These are phyloP conservation scores for Hypericum androsaemum DNA, from an alignment of 345 rosid species.

Conservation along the genomic window DNA sequence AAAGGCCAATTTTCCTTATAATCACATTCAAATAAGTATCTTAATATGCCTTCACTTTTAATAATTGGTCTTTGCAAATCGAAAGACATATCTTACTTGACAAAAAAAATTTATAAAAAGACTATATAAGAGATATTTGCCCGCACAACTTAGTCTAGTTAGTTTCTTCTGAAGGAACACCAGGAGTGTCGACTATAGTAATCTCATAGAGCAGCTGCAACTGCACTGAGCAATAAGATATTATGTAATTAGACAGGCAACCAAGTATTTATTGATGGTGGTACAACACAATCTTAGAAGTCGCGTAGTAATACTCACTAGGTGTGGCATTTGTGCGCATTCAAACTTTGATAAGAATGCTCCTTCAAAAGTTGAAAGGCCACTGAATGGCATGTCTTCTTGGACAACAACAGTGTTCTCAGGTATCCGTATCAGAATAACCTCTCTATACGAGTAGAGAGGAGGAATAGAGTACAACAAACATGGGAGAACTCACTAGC, in stretches of 20 bases:
- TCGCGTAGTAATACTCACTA: slow-evolving; percentile 8
- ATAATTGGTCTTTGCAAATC: too few relatives aligned
- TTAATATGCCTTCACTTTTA: too few relatives aligned
- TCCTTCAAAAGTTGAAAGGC: slow-evolving; percentile 18
- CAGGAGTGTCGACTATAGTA: slow-evolving; percentile 22
- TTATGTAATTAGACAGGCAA: slow-evolving; percentile 12
- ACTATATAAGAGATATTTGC: too few relatives aligned
- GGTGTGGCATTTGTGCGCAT: slow-evolving; percentile 26
- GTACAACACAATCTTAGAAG: not conserved
- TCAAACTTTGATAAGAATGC: slow-evolving; percentile 24
- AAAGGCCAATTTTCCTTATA: too few relatives aligned
- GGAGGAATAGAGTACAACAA: too few relatives aligned
- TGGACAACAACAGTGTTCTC: slow-evolving; percentile 27
- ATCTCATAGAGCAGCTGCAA: slow-evolving; percentile 21
- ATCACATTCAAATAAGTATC: too few relatives aligned
- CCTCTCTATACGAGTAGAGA: too few relatives aligned
- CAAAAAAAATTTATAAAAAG: too few relatives aligned
- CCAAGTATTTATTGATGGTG: slow-evolving; percentile 17
- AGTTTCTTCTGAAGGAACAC: slow-evolving; percentile 20
- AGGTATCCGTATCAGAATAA: too few relatives aligned
- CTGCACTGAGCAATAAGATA: not conserved
- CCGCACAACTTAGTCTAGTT: too few relatives aligned
- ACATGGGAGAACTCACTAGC: too few relatives aligned
- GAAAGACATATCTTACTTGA: too few relatives aligned
- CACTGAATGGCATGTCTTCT: slow-evolving; percentile 25